Evolutionary conservation across 805 yeast species (phyloP).

Genomic region (Pichia occidentalis): DNA sequence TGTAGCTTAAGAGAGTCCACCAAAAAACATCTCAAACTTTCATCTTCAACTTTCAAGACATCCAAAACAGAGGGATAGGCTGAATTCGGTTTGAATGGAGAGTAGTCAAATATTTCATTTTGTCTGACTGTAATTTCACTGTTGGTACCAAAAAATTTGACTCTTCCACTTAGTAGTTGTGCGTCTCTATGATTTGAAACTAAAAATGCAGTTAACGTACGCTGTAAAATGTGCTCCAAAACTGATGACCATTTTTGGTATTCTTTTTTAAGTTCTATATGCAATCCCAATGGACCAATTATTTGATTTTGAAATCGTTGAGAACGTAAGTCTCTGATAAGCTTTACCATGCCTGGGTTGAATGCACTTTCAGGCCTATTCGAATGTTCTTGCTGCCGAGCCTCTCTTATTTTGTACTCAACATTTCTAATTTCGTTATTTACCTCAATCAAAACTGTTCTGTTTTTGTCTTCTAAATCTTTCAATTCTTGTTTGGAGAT

Average conservation of each 20-base stretch:
- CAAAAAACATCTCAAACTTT: slow-evolving; percentile 49
- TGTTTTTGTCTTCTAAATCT: slow-evolving; percentile 10
- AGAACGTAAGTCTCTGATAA: slow-evolving; percentile 37
- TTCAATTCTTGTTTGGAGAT: slow-evolving; percentile 19
- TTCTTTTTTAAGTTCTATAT: slow-evolving; percentile 49
- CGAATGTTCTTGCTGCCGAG: slow-evolving; percentile 8
- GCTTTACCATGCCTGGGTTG: slow-evolving; percentile 37
- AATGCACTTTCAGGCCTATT: slow-evolving; percentile 37
- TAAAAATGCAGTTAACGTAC: slow-evolving; percentile 53
- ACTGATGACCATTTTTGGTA: slow-evolving; percentile 52
- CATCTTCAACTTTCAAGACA: slow-evolving; percentile 48
- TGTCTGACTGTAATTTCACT: slow-evolving; percentile 44
- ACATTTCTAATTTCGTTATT: slow-evolving; percentile 4
- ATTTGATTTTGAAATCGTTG: slow-evolving; percentile 44
- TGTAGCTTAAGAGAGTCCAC: slow-evolving; percentile 63
- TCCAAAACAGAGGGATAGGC: slow-evolving; percentile 49
- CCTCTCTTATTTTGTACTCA: slow-evolving; percentile 5
- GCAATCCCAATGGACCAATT: slow-evolving; percentile 74
- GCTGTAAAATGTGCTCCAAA: slow-evolving; percentile 49
- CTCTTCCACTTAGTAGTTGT: slow-evolving; percentile 31
- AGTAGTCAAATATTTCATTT: slow-evolving; percentile 52
- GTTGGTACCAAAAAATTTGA: slow-evolving; percentile 28
- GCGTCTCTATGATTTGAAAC: slow-evolving; percentile 60
- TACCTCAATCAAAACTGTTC: neutral
- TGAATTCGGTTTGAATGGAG: slow-evolving; percentile 36